These are phyloP conservation scores for Suillus variegatus DNA, from an alignment of 768 basidiomycete genomes.

Conservation along the genomic window DNA sequence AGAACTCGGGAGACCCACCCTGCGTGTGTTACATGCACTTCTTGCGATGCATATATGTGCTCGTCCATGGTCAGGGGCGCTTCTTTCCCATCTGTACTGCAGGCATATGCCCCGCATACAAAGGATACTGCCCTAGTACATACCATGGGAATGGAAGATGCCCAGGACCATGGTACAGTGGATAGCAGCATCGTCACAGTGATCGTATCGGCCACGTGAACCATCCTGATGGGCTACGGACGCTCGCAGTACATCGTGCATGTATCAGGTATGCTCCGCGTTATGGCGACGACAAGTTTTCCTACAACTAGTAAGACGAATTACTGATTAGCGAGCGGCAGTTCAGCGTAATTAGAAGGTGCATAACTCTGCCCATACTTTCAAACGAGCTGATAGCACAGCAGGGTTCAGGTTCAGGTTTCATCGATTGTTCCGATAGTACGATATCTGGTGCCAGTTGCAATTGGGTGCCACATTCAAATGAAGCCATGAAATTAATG, in stretches of 20 bases:
- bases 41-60: constrained; percentile 22
- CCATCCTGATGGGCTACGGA: neutral
- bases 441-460: neutral
- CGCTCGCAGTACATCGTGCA: neutral
- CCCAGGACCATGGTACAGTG: constrained; percentile 38
- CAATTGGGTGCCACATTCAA: neutral
- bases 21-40: constrained; percentile 1
- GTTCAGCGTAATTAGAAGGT: constrained; percentile 3
- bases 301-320: neutral
- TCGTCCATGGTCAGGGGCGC: constrained; percentile 37
- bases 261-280: neutral
- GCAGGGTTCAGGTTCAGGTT: neutral
- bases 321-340: neutral
- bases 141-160: constrained; percentile 63
- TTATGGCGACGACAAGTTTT: neutral
- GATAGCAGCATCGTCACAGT: constrained; percentile 27
- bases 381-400: neutral
- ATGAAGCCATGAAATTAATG: neutral
- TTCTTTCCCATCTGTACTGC: constrained; percentile 39
- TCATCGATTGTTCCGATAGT: neutral
- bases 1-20: neutral
- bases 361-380: neutral
- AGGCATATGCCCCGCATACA: constrained; percentile 31
- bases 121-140: constrained; percentile 37
- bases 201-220: constrained; percentile 5